phyloP scores from a whole-genome alignment of 345 rosid species.

The Noccaea caerulescens region DNA sequence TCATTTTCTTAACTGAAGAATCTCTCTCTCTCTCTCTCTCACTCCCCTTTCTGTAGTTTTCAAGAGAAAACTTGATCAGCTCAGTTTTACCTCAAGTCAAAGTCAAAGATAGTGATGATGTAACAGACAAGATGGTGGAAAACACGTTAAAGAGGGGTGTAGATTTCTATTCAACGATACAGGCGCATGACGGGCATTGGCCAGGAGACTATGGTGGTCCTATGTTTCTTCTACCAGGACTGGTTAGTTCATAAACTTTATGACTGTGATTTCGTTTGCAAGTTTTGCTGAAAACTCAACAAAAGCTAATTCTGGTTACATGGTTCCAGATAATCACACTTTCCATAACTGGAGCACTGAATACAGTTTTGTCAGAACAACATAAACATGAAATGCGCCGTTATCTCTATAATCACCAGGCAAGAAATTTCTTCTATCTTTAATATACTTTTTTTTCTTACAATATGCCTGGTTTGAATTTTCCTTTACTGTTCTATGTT shows the following conservation, averaged over 20 bases:
- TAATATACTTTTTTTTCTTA: not conserved
- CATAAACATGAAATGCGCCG: slow-evolving; percentile 83
- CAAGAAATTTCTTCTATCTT: slow-evolving; percentile 36
- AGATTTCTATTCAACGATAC: slow-evolving; percentile 70
- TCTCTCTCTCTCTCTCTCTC: not conserved
- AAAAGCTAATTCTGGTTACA: not conserved
- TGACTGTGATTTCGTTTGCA: not conserved
- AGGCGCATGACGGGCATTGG: slow-evolving; percentile 96
- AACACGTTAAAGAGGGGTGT: slow-evolving; percentile 69
- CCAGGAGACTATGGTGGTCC: slow-evolving; percentile 99
- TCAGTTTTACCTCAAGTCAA: slow-evolving; percentile 57
- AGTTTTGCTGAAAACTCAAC: not conserved
- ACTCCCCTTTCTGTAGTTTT: slow-evolving; percentile 51
- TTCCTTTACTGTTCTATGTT: slow-evolving; percentile 6
- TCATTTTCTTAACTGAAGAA: not conserved
- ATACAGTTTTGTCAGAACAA: slow-evolving; percentile 74
- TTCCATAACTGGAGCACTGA: slow-evolving; percentile 80
- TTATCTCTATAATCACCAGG: slow-evolving; percentile 94
- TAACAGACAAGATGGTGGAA: slow-evolving; percentile 65
- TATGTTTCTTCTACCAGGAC: slow-evolving; percentile 94
- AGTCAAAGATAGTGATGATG: slow-evolving; percentile 58
- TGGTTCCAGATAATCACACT: slow-evolving; percentile 69
- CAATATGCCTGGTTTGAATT: not conserved
- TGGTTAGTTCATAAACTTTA: slow-evolving; percentile 53
- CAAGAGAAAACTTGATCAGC: slow-evolving; percentile 57